These are phyloP conservation scores for Colletotrichum eremochloae DNA, from an alignment of 2,329 filamentous ascomycete genomes.

Conservation along the genomic window DNA sequence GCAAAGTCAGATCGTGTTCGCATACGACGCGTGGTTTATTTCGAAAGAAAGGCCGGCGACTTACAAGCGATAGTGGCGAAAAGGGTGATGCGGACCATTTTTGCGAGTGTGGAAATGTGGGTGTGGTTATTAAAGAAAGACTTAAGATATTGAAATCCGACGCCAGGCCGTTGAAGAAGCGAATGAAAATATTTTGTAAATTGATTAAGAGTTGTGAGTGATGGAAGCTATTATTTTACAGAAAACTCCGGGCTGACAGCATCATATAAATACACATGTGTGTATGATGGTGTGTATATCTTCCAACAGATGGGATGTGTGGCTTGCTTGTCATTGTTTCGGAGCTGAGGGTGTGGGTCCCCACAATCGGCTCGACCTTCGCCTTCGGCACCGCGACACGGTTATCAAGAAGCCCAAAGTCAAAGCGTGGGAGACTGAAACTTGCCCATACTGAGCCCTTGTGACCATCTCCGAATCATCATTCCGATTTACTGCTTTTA, in stretches of 20 bases:
- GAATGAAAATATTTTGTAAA: slow-evolving; percentile 17
- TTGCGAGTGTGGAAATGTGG: neutral
- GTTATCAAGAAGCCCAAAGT: slow-evolving; percentile 2
- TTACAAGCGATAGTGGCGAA: slow-evolving; percentile 46
- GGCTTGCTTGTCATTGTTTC: neutral
- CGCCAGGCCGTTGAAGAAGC: slow-evolving; percentile 39
- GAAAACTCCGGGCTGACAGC: neutral
- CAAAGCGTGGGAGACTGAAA: slow-evolving; percentile 21
- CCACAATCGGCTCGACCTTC: neutral
- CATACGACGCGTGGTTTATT: too few species aligned
- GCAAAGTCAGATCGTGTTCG: neutral
- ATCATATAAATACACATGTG: neutral
- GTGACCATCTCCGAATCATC: slow-evolving; percentile 17
- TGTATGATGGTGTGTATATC: slow-evolving; percentile 2
- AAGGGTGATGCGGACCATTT: slow-evolving; percentile 47
- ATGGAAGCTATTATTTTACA: neutral
- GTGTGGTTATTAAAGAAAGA: neutral
- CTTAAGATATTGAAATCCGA: slow-evolving; percentile 1
- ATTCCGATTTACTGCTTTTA: neutral
- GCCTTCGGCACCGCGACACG: neutral
- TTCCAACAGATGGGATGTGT: neutral
- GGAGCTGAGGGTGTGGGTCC: neutral
- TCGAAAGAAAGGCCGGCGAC: slow-evolving; percentile 14
- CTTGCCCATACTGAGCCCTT: neutral
- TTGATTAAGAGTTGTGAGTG: neutral